Base-by-base conservation (phyloP, 352 stramenopile genomes). In the Lagenidium giganteum region DNA sequence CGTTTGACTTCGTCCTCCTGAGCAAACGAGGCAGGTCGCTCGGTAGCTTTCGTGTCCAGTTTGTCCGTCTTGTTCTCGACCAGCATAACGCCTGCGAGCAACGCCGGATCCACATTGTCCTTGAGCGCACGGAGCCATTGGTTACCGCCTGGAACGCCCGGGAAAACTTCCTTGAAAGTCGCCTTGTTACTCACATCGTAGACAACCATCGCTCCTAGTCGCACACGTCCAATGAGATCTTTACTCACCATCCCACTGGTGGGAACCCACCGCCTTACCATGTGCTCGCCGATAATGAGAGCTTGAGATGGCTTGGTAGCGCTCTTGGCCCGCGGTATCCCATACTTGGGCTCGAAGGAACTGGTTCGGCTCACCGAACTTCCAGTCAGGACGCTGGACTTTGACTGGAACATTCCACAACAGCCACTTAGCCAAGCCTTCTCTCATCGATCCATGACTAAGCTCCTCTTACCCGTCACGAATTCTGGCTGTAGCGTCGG, bases 51-150 rank as follows among this genome's bases (percentile, higher is more conserved):
- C 5, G 46, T 7, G 21, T 69, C 51, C 6, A 83, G 46, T 38
- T 78, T 67, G 46, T 88, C 76, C 17, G 57, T 68, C 48, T 88
- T 88, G 62, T 88, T 88, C 49, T 83, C 72, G 24, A 88, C 70
- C 18, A 88, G 67, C 72, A 86, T 83, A 18, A 67, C 68, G 1
- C 60, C 75, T 0, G 67, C 70, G 8, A 88, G 48, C 13, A 86
- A 44, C 16, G 51, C 34, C 14, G 56, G 72, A 27, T 88, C 76
- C 8, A 55, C 65, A 41, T 80, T 82, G 20, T 88, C 65, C 46
- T 79, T 85, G 18, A 88, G 61, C 11, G 74, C 61, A 20, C 59
- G 64, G 1, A 88, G 52, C 72, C 76, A 88, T 31, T 76, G 72
- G 42, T 76, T 70, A 0, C 67, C 63, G 27, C 60, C 62, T 13